Base-by-base conservation (phyloP, 805 yeast genomes). In the Teunomyces barrocoloradensis region DNA sequence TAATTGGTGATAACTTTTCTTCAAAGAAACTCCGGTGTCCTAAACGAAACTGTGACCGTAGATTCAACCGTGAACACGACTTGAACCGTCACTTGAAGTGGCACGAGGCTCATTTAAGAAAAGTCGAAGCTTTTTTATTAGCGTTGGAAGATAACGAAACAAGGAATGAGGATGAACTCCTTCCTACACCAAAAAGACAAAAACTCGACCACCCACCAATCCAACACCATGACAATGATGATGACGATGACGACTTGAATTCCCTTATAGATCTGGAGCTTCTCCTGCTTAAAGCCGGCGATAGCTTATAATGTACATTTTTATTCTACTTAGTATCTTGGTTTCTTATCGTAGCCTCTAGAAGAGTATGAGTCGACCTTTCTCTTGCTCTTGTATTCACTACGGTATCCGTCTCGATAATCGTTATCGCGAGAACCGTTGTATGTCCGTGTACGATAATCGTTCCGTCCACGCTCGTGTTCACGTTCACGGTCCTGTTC, bases 1-100 rank as follows among this genome's bases (percentile, higher is more conserved):
- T 77, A 17, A 59, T 78, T 18, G 60, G 65, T 54, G 56, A 59
- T 15, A 76, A 74, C 54, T 67, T 64, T 37, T 59, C 65, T 6
- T 55, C 61, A 9, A 69, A 70, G 35, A 66, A 54, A 40, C 57
- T 74, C 0, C 45, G 56, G 0, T 85, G 90, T 57, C 73, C 80
- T 0, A 76, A 68, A 49, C 60, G 55, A 3, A 73, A 73, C 36
- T 85, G 91, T 60, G 65, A 65, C 29, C 69, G 89, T 48, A 66
- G 69, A 5, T 85, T 85, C 58, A 71, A 72, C 44, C 73, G 76
- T 50, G 70, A 73, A 0, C 70, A 70, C 53, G 84, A 79, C 55
- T 55, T 80, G 21, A 54, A 60, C 13, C 67, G 84, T 37, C 86
- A 81, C 56, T 51, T 80, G 43, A 62, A 59, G 34, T 81, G 85